phyloP scores from a whole-genome alignment of 202 grass and related monocot species.

The Elaeis oleifera region DNA sequence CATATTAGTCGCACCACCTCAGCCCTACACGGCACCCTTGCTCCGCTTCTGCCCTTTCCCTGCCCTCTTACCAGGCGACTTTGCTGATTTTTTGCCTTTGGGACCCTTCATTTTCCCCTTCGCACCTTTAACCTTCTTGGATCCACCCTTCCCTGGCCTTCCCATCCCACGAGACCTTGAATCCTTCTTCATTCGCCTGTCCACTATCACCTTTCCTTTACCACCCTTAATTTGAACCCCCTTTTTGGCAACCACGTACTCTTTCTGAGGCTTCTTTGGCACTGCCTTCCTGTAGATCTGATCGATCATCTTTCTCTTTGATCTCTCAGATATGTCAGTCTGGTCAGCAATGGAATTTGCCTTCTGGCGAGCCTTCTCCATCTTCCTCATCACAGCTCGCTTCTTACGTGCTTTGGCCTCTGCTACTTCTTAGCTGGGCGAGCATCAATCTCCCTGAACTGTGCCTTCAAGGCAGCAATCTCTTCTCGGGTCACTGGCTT shows the following conservation, averaged over 20 bases:
- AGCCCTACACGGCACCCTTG: too few relatives aligned
- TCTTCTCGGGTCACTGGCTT: slow-evolving; percentile 85
- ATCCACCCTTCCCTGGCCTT: slow-evolving; percentile 23
- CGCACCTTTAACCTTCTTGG: slow-evolving; percentile 42
- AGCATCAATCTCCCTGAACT: slow-evolving; percentile 83
- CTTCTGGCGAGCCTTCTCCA: slow-evolving; percentile 72
- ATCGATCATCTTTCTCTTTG: slow-evolving; percentile 91
- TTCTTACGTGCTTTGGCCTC: slow-evolving; percentile 97
- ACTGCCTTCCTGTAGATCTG: slow-evolving; percentile 75
- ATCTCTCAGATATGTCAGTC: slow-evolving; percentile 62
- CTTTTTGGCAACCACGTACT: slow-evolving; percentile 95
- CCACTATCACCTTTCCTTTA: slow-evolving; percentile 86
- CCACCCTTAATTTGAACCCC: slow-evolving; percentile 48
- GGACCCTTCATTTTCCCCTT: slow-evolving; percentile 23
- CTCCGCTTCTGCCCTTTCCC: slow-evolving; percentile 25
- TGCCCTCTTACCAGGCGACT: slow-evolving; percentile 8
- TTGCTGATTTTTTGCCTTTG: slow-evolving; percentile 3
- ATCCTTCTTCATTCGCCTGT: slow-evolving; percentile 93
- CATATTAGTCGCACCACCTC: too few relatives aligned
- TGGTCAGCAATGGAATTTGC: slow-evolving; percentile 74
- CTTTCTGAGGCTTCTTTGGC: slow-evolving; percentile 73
- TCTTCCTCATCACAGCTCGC: slow-evolving; percentile 44
- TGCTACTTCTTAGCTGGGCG: slow-evolving; percentile 83
- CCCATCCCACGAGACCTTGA: slow-evolving; percentile 30
- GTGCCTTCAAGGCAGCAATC: slow-evolving; percentile 72